Evolutionary conservation across 2,329 filamentous ascomycete species (phyloP).

Genomic region (Apiospora aurea): DNA sequence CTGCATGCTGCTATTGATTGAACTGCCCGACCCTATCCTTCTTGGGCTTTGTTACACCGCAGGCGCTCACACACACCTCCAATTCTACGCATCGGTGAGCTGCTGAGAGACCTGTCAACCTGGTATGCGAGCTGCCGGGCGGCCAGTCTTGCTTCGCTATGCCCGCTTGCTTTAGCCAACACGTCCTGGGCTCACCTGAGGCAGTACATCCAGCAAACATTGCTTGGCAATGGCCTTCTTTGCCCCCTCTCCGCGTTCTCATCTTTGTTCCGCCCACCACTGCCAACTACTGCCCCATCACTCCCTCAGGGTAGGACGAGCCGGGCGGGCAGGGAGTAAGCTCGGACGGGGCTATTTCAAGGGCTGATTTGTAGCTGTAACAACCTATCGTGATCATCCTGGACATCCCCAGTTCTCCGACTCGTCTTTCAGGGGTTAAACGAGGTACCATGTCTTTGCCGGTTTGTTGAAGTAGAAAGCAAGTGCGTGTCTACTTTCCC

Average conservation of each 20-base stretch:
- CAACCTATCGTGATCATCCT: conserved; percentile 13
- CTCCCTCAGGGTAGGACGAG: conserved; percentile 7
- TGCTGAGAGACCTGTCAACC: conserved; percentile 5
- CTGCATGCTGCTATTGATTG: not conserved
- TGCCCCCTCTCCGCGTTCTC: not conserved
- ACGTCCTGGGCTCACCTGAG: conserved; percentile 21
- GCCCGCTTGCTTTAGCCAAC: conserved; percentile 12
- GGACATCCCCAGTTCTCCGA: conserved; percentile 3
- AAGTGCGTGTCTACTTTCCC: not conserved
- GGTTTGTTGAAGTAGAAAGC: conserved; percentile 19
- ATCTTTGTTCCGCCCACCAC: conserved; percentile 1
- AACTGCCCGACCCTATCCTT: not conserved
- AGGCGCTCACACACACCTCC: not conserved
- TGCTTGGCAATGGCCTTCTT: conserved; percentile 10
- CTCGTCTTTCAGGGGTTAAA: conserved; percentile 14
- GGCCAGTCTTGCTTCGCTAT: conserved; percentile 10
- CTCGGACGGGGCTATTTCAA: conserved; percentile 1
- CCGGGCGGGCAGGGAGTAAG: conserved; percentile 4
- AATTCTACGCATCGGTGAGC: not conserved
- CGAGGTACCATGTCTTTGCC: not conserved
- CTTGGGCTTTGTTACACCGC: conserved; percentile 15
- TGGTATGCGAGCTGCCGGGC: conserved; percentile 12
- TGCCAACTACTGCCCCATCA: not conserved
- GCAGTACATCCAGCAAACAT: conserved; percentile 22
- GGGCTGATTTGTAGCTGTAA: conserved; percentile 8